A percentile compares a stretch with the other conserved stretches of the same genome.
Conservation (phyloP, 2,329 filamentous ascomycete species). For the Calonectria montana region DNA sequence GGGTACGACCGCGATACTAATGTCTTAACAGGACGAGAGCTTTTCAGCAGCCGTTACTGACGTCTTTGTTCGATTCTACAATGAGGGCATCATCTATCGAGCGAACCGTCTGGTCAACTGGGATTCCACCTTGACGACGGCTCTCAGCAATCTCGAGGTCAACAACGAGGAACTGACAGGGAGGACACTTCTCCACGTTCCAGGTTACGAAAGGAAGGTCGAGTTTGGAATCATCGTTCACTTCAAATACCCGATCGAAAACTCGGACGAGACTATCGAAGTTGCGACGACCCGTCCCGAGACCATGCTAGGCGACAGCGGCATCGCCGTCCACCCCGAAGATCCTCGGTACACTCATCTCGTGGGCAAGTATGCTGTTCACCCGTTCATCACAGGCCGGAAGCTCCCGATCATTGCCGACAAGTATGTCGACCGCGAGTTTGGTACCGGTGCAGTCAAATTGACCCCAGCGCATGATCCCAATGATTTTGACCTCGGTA, state of each 20-base stretch:
- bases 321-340: constrained; percentile 90
- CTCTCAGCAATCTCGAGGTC: constrained; percentile 91
- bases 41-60: constrained; percentile 86
- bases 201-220: constrained; percentile 96
- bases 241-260: constrained; percentile 92
- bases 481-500: constrained; percentile 91
- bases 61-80: constrained; percentile 89
- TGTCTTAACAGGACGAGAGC: constrained; percentile 93
- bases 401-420: constrained; percentile 88
- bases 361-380: constrained; percentile 85
- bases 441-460: constrained; percentile 97
- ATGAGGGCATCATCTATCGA: constrained; percentile 93
- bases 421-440: constrained; percentile 89
- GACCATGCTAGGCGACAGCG: constrained; percentile 94
- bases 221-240: constrained; percentile 93
- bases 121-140: constrained; percentile 90
- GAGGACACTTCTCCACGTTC: constrained; percentile 87
- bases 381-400: constrained; percentile 85
- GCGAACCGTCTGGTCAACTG: constrained; percentile 95
- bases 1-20: constrained; percentile 32
- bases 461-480: constrained; percentile 95
- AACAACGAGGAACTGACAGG: constrained; percentile 90
- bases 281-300: constrained; percentile 94
- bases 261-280: constrained; percentile 83
- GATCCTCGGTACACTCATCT: constrained; percentile 89